These are phyloP conservation scores for Talaromyces islandicus DNA, from an alignment of 2,329 filamentous ascomycete species.

Conservation along the genomic window DNA sequence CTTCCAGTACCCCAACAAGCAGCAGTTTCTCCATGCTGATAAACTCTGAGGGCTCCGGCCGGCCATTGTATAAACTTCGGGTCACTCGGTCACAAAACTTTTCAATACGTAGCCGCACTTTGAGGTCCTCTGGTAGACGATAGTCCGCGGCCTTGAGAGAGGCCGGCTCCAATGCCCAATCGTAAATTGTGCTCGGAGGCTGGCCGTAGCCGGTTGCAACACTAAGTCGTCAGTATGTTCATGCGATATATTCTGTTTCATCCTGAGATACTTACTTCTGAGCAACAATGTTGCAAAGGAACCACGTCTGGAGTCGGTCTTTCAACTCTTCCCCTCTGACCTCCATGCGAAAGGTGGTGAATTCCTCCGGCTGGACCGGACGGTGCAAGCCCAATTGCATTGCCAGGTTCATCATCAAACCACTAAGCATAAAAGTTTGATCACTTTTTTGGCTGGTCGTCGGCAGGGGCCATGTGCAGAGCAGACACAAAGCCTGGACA, in stretches of 20 bases:
- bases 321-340: slow-evolving; percentile 56
- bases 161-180: slow-evolving; percentile 47
- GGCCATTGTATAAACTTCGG: slow-evolving; percentile 50
- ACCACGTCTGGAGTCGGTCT: slow-evolving; percentile 60
- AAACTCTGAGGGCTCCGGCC: slow-evolving; percentile 47
- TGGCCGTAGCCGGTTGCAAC: slow-evolving; percentile 61
- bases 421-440: slow-evolving; percentile 58
- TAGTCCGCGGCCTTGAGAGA: slow-evolving; percentile 41
- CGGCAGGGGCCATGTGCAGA: slow-evolving; percentile 60
- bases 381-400: slow-evolving; percentile 59
- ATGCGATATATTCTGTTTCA: no score
- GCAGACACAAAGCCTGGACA: slow-evolving; percentile 56
- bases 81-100: slow-evolving; percentile 55
- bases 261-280: slow-evolving; percentile 45
- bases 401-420: slow-evolving; percentile 60
- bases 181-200: slow-evolving; percentile 56
- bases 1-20: slow-evolving; percentile 38
- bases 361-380: slow-evolving; percentile 55
- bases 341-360: slow-evolving; percentile 44
- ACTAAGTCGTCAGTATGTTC: slow-evolving; percentile 29
- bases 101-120: slow-evolving; percentile 49
- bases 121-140: slow-evolving; percentile 44
- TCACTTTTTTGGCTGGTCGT: slow-evolving; percentile 57
- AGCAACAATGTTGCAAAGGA: slow-evolving; percentile 61
- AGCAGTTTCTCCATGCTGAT: slow-evolving; percentile 37